Conservation (phyloP, 2,329 filamentous ascomycete genomes). For the Calonectria honghensis region DNA sequence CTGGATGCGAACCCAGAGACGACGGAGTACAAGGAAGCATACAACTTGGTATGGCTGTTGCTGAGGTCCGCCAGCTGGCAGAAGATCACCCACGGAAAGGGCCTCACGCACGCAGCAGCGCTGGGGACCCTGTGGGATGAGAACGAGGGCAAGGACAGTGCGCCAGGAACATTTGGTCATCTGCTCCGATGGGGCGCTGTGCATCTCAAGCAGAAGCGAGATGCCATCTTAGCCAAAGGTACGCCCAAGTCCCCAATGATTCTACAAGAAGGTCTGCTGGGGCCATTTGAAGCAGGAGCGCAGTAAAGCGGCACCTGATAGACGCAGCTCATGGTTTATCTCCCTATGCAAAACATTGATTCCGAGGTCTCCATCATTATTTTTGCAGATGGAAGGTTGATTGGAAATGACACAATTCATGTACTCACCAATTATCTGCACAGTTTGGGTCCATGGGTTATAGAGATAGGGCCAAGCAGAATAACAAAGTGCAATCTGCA, state of each 20-base stretch:
- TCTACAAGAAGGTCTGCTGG: slow-evolving; percentile 33
- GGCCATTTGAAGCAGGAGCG: neutral
- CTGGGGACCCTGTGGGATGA: slow-evolving; percentile 42
- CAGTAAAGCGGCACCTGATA: slow-evolving; percentile 15
- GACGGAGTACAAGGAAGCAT: slow-evolving; percentile 39
- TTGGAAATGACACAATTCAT: no score
- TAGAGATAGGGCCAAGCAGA: no score
- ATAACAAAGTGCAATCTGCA: no score
- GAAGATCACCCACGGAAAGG: slow-evolving; percentile 42
- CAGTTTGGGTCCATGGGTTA: no score
- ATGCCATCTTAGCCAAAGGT: slow-evolving; percentile 25
- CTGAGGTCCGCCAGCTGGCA: slow-evolving; percentile 41
- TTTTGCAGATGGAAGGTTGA: no score
- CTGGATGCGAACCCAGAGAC: slow-evolving; percentile 35
- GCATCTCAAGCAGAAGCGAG: slow-evolving; percentile 38
- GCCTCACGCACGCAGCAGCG: slow-evolving; percentile 27
- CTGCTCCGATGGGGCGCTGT: slow-evolving; percentile 39
- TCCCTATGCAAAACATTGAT: no score
- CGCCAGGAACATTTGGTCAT: slow-evolving; percentile 38
- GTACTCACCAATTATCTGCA: no score
- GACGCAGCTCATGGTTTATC: neutral
- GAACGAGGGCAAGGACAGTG: slow-evolving; percentile 41
- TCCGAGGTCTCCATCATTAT: no score
- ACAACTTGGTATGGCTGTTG: slow-evolving; percentile 40
- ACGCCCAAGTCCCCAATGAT: slow-evolving; percentile 25